Evolutionary conservation across 805 yeast species (phyloP), one percentile per base, ranked within the genome.

Genomic region (Jamesozyma rosinii): DNA sequence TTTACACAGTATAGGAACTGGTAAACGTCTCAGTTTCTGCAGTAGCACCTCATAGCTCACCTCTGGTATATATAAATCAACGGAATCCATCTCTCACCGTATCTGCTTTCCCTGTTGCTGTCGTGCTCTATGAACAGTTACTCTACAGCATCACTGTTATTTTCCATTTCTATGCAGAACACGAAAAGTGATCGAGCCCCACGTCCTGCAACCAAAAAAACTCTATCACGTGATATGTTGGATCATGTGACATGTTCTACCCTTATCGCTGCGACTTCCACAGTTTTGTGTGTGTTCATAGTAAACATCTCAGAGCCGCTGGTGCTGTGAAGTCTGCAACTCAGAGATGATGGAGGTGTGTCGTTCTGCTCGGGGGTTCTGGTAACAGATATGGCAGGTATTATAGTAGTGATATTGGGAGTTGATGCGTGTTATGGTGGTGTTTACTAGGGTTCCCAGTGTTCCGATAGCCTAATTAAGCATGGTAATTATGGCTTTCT

Each of bases 11-110:
- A 45, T 41, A 1, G 49, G 24, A 14, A 52, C 36, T 1, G 64
- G 56, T 4, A 59, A 41, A 34, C 45, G 49, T 35, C 43, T 29
- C 21, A 58, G 43, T 32, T 56, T 50, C 37, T 45, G 51, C 13
- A 49, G 31, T 18, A 56, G 35, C 5, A 43, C 37, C 9, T 40
- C 48, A 6, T 39, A 42, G n/a, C 50, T 52, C 3, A 50, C 35
- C 20, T 43, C 29, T 4, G 55, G 57, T 9, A 52, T 44, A 33
- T 45, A 51, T 8, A 48, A 48, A 42, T 55, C 59, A 6, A 37
- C 21, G 3, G 29, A 24, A 17, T 37, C 32, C 39, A 37, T 26
- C 14, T 20, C 5, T 6, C 29, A 24, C 11, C 18, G 18, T 31
- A 14, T 14, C 14, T 27, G 14, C 31, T 27, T 27, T 10, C 14